Percentiles rank a stretch among this genome's conserved stretches.
phyloP scores from a whole-genome alignment of 371 early-diverging fungal species.

The Edhazardia aedis region DNA sequence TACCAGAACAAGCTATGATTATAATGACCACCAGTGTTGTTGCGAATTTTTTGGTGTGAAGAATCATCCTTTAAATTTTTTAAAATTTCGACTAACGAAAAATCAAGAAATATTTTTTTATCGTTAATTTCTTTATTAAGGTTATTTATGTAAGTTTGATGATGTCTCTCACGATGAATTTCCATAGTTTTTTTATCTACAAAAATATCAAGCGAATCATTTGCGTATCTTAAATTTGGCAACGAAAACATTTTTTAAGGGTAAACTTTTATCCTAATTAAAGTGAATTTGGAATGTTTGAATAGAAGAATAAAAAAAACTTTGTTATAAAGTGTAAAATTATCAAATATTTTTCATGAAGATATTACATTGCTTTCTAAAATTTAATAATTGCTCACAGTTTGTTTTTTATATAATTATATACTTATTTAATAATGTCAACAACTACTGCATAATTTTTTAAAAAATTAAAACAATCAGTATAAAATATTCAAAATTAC shows the following conservation, averaged over 20 bases:
- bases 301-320: too few species aligned
- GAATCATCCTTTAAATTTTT: slow-evolving; percentile 4
- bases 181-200: slow-evolving; percentile 38
- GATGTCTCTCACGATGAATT: slow-evolving; percentile 33
- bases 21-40: slow-evolving; percentile 39
- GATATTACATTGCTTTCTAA: too few species aligned
- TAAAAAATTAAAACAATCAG: too few species aligned
- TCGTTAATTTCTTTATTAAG: slow-evolving; percentile 12
- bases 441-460: too few species aligned
- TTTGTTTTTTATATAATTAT: too few species aligned
- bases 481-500: too few species aligned
- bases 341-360: too few species aligned
- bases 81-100: neutral
- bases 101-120: neutral
- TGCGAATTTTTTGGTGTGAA: neutral
- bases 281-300: too few species aligned
- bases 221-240: slow-evolving; percentile 24
- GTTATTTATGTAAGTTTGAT: slow-evolving; percentile 20
- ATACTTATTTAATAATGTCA: too few species aligned
- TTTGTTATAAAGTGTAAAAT: too few species aligned
- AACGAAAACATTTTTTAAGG: neutral
- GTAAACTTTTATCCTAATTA: too few species aligned
- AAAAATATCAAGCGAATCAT: slow-evolving; percentile 27
- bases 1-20: slow-evolving; percentile 39
- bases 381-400: too few species aligned